These are phyloP conservation scores for Excoecaria agallocha DNA, from an alignment of 345 rosid species.

Conservation along the genomic window DNA sequence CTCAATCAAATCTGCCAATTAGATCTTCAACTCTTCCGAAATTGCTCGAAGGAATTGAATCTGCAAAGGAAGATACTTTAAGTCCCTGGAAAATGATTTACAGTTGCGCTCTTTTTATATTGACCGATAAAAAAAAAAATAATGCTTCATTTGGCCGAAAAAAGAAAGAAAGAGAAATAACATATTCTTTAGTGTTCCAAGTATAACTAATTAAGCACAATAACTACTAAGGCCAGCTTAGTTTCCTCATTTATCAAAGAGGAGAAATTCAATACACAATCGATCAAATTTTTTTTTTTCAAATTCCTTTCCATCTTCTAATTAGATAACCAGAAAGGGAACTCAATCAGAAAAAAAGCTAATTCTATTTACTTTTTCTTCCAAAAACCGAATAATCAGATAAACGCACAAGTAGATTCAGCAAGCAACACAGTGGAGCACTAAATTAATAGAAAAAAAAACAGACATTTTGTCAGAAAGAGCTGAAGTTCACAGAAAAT, in stretches of 20 bases:
- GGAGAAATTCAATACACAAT: background rate
- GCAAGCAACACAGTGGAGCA: background rate
- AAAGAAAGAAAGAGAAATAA: background rate
- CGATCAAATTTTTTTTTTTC: background rate
- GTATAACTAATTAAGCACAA: background rate
- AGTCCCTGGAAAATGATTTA: background rate
- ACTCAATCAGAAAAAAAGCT: background rate
- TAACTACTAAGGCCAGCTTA: background rate
- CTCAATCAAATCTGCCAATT: conserved; percentile 20
- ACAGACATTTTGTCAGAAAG: background rate
- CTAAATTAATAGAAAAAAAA: background rate
- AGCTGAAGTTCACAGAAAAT: background rate
- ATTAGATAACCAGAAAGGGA: background rate
- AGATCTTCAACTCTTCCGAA: conserved; percentile 15
- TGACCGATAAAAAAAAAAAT: background rate
- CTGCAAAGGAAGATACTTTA: background rate
- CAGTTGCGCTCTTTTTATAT: background rate
- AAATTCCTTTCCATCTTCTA: background rate
- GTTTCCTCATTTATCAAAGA: background rate
- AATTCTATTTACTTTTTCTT: background rate
- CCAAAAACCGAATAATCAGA: background rate
- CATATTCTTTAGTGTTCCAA: background rate
- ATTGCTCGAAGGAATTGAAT: conserved; percentile 3
- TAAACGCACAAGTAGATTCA: background rate
- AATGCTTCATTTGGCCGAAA: background rate